These are phyloP conservation scores for Nannizziopsis barbatae DNA, from an alignment of 2,329 filamentous ascomycete genomes.

Conservation along the genomic window DNA sequence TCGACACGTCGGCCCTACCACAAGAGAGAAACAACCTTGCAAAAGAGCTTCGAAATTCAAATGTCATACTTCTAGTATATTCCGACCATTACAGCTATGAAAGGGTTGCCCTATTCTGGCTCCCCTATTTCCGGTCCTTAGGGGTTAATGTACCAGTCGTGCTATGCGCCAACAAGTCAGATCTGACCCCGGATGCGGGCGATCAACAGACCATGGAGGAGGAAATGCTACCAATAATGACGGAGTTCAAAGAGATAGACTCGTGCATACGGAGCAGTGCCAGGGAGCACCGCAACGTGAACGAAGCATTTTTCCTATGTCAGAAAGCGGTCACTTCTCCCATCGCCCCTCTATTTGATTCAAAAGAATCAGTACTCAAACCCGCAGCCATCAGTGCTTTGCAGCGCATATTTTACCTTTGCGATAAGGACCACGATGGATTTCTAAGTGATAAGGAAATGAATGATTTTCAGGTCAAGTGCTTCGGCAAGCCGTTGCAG, in stretches of 20 bases:
- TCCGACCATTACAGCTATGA: slow-evolving; percentile 99
- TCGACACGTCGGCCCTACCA: slow-evolving; percentile 90
- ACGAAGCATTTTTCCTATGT: slow-evolving; percentile 93
- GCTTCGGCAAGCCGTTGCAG: slow-evolving; percentile 78
- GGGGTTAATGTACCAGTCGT: slow-evolving; percentile 99
- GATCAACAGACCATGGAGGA: slow-evolving; percentile 83
- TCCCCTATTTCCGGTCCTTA: slow-evolving; percentile 92
- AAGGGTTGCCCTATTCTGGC: slow-evolving; percentile 91
- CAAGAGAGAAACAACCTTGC: slow-evolving; percentile 83
- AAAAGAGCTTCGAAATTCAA: slow-evolving; percentile 91
- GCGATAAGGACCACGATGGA: slow-evolving; percentile 92
- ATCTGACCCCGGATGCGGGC: slow-evolving; percentile 61
- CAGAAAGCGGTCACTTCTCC: slow-evolving; percentile 97
- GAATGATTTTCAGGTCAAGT: slow-evolving; percentile 77
- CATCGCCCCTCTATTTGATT: slow-evolving; percentile 90
- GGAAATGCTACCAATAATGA: slow-evolving; percentile 97
- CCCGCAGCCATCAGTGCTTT: slow-evolving; percentile 78
- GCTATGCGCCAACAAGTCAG: slow-evolving; percentile 94
- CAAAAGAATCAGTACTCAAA: slow-evolving; percentile 82
- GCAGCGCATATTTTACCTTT: slow-evolving; percentile 85
- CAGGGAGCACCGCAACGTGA: slow-evolving; percentile 83
- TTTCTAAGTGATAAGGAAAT: slow-evolving; percentile 84
- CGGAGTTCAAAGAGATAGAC: slow-evolving; percentile 97
- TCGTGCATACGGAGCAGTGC: slow-evolving; percentile 93
- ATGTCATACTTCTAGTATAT: slow-evolving; percentile 93